Conservation (phyloP, 1,139 yeast genomes). For the Candida pseudoviswanathii region DNA sequence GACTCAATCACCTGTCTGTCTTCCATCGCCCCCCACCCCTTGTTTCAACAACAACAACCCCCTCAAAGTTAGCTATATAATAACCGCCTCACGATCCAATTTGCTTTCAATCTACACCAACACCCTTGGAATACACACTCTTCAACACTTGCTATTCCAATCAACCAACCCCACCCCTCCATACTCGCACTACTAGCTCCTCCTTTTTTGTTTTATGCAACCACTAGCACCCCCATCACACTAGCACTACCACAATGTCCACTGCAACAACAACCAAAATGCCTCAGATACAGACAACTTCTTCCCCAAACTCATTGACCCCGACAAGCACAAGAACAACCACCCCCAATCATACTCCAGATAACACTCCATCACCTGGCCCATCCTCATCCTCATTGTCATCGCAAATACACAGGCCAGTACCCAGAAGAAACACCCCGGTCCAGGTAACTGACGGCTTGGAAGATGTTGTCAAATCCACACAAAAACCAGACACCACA, state of each 20-base stretch:
- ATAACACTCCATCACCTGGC: background rate
- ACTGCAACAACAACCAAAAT: slow-evolving; percentile 2
- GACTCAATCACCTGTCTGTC: too few relatives aligned
- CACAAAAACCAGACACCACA: background rate
- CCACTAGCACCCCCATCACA: background rate
- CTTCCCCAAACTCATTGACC: background rate
- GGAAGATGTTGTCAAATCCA: background rate
- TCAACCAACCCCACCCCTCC: background rate
- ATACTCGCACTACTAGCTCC: background rate
- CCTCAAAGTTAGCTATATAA: too few relatives aligned
- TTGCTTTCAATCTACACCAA: too few relatives aligned
- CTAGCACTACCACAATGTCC: background rate
- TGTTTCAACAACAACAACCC: too few relatives aligned
- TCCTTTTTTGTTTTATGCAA: background rate
- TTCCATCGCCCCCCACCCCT: too few relatives aligned
- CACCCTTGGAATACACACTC: too few relatives aligned
- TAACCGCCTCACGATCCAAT: too few relatives aligned
- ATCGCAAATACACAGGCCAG: slow-evolving; percentile 1
- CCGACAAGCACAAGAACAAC: background rate
- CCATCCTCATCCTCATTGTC: background rate
- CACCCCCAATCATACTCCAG: background rate
- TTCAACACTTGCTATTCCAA: too few relatives aligned
- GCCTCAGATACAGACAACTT: slow-evolving; percentile 2
- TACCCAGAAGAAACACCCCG: slow-evolving; percentile 3
- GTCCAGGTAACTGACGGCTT: background rate